A percentile compares a stretch with the other conserved stretches of the same genome.
Evolutionary conservation across 495 filamentous ascomycete species (phyloP).

Genomic region (Darksidea phi): DNA sequence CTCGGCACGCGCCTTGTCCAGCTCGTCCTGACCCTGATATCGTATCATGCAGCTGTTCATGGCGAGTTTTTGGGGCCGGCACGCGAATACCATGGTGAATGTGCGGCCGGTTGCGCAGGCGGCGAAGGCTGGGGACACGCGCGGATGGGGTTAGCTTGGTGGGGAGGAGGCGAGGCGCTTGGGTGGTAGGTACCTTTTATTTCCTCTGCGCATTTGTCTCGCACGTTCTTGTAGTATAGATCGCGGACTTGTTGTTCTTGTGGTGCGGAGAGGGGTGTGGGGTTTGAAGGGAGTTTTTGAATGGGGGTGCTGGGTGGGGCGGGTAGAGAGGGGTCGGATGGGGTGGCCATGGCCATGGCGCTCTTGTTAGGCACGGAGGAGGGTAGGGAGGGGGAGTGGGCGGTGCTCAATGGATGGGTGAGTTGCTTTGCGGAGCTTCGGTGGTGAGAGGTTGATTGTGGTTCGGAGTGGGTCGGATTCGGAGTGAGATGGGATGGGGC

Average conservation of each 20-base stretch:
- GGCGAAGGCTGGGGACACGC: conserved; percentile 67
- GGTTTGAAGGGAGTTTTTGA: conserved; percentile 69
- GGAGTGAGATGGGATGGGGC: too few relatives aligned
- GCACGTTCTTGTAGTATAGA: conserved; percentile 83
- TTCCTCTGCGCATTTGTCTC: conserved; percentile 73
- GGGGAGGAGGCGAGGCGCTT: conserved; percentile 20
- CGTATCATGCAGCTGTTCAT: conserved; percentile 94
- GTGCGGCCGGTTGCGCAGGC: conserved; percentile 84
- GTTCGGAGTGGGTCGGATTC: too few relatives aligned
- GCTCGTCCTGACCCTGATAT: conserved; percentile 78
- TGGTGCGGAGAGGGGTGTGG: conserved; percentile 83
- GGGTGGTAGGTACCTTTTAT: conserved; percentile 89
- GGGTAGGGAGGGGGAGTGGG: background rate
- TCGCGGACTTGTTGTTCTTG: conserved; percentile 91
- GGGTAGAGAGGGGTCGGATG: background rate
- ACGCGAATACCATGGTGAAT: conserved; percentile 78
- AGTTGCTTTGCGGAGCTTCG: background rate
- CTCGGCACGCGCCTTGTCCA: conserved; percentile 86
- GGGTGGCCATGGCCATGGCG: background rate
- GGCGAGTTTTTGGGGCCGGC: conserved; percentile 68
- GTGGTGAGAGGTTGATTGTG: background rate
- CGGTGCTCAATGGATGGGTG: background rate
- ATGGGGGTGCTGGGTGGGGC: background rate
- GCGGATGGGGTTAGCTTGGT: background rate
- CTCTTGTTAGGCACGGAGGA: background rate